phyloP scores from a whole-genome alignment of 2,329 filamentous ascomycete genomes.

The Tolypocladium capitatum region DNA sequence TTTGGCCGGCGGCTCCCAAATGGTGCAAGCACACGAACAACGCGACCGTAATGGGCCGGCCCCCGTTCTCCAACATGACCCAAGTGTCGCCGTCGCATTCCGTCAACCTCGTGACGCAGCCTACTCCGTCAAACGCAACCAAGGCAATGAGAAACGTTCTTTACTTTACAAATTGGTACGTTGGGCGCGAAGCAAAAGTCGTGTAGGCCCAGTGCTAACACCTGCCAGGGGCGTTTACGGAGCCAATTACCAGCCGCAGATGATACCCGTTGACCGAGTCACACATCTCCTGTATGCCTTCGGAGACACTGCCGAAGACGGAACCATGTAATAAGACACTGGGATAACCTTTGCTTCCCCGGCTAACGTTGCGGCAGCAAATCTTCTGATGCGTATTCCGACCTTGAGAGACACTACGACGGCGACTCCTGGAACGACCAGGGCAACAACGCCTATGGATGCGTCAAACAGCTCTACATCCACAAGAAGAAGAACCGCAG shows the following conservation, averaged over 20 bases:
- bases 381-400: slow-evolving; percentile 22
- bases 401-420: slow-evolving; percentile 55
- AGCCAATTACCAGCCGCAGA: slow-evolving; percentile 56
- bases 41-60: not conserved
- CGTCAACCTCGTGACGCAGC: too few relatives aligned
- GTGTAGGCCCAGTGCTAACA: slow-evolving; percentile 2
- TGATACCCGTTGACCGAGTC: slow-evolving; percentile 53
- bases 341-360: too few relatives aligned
- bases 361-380: slow-evolving; percentile 6
- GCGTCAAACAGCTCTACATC: slow-evolving; percentile 62
- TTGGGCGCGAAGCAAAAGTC: not conserved
- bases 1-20: not conserved
- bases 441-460: slow-evolving; percentile 60
- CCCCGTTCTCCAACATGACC: not conserved
- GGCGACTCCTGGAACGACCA: slow-evolving; percentile 45
- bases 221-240: slow-evolving; percentile 53
- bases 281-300: slow-evolving; percentile 61
- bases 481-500: slow-evolving; percentile 66
- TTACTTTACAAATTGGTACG: slow-evolving; percentile 43
- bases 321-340: slow-evolving; percentile 30
- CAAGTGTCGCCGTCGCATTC: not conserved
- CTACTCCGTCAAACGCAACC: not conserved
- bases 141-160: slow-evolving; percentile 23
- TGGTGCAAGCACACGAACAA: not conserved
- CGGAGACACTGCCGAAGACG: slow-evolving; percentile 30